Percentiles rank a stretch among this genome's conserved stretches.
phyloP scores from a whole-genome alignment of 1,284 basidiomycete genomes.

The Coniferiporia sulphurascens region DNA sequence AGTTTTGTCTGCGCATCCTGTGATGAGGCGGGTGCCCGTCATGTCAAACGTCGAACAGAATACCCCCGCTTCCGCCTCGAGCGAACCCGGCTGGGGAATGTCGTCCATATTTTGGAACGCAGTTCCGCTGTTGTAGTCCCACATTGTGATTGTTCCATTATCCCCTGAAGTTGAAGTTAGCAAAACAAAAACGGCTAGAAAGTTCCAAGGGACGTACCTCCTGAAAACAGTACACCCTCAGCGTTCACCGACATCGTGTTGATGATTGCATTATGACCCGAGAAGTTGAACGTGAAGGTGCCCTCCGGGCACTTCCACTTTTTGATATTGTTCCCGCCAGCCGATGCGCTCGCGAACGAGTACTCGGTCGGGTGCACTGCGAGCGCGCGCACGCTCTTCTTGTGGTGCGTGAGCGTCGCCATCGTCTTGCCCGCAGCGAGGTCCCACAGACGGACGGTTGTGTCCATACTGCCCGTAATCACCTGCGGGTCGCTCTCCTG shows the following conservation, averaged over 20 bases:
- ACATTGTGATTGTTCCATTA: conserved; percentile 84
- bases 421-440: conserved; percentile 97
- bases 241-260: conserved; percentile 93
- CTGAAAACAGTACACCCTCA: conserved; percentile 96
- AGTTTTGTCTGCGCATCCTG: conserved; percentile 97
- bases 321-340: conserved; percentile 98
- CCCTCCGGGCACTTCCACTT: conserved; percentile 99
- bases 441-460: conserved; percentile 96
- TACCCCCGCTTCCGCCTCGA: conserved; percentile 93
- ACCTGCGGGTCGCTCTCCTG: conserved; percentile 97
- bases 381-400: conserved; percentile 93
- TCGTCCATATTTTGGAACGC: conserved; percentile 95
- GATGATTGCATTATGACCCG: conserved; percentile 95
- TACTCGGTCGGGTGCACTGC: conserved; percentile 96
- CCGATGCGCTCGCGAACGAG: conserved; percentile 90
- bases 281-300: conserved; percentile 91
- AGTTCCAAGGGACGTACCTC: conserved; percentile 51
- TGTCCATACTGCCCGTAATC: conserved; percentile 98
- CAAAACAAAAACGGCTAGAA: neutral
- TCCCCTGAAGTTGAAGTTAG: conserved; percentile 49
- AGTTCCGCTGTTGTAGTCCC: conserved; percentile 93
- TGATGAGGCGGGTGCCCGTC: conserved; percentile 93
- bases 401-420: conserved; percentile 96
- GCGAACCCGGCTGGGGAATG: conserved; percentile 92
- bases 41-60: conserved; percentile 97